Evolutionary conservation across 1,139 yeast species (phyloP), one percentile per base, ranked within the genome.

Genomic region (Protomyces inouyei): DNA sequence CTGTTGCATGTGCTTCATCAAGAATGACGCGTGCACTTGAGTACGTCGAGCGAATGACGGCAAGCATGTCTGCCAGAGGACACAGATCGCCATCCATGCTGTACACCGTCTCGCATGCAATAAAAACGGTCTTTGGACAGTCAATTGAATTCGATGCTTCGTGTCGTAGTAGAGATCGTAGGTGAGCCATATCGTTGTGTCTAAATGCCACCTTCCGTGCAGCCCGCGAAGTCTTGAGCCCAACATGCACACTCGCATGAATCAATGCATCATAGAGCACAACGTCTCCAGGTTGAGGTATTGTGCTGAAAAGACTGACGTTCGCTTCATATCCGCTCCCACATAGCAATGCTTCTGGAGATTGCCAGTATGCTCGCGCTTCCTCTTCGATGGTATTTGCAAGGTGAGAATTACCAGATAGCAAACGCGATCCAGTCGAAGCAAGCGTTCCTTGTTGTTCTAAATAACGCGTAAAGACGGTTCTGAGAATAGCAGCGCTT

Each of bases 1-100:
- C 74, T 0, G 74, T 71, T 1, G 74, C 72, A 57, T 72, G 74
- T 0, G 74, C 74, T 64, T 72, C 74, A 52, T 72, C 74, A 2
- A 72, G 70, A 10, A 72, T 68, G 12, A 72, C 18, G 52, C 70
- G 68, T 6, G 69, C 68, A 3, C 43, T 16, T 2, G 68, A 68
- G 23, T 67, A 57, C 10, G 61, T 54, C 4, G 53, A 37, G 9
- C 67, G 61, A n/a, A 68, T 25, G n/a, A 60, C 28, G 9, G 55
- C 52, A 14, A 67, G 61, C 18, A 71, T 61, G 37, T 68, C 71
- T 16, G 37, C 38, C 35, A 72, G 65, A 2, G 73, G 73, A 3
- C 71, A 70, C 2, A 66, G 55, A 56, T 72, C 74, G 25, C 74
- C 74, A 63, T 72, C 74, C 74, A 72, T 72, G 60, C 73, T 71